phyloP scores from a whole-genome alignment of 2,329 filamentous ascomycete genomes.

The Cordyceps cateniannulata region DNA sequence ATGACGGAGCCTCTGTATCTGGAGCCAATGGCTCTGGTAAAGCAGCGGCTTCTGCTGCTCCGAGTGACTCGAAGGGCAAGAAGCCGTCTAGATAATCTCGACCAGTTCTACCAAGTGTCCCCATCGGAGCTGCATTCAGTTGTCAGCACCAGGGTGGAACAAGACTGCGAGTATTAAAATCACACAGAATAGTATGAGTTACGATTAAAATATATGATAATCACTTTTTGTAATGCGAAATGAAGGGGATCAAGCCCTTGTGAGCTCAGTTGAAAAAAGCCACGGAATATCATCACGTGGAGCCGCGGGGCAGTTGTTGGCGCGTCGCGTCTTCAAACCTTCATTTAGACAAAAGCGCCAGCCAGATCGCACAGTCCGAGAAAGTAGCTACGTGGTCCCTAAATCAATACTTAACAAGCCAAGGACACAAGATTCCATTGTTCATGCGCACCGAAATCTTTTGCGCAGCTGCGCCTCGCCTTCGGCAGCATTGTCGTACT shows the following conservation, averaged over 20 bases:
- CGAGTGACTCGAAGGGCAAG: conserved; percentile 18
- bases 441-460: conserved; percentile 1
- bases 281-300: neutral
- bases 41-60: conserved; percentile 17
- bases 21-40: conserved; percentile 12
- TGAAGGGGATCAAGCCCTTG: neutral
- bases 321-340: conserved; percentile 1
- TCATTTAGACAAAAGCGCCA: neutral
- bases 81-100: conserved; percentile 1
- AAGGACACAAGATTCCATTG: neutral
- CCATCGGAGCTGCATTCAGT: neutral
- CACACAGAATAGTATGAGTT: neutral
- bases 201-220: neutral
- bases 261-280: neutral
- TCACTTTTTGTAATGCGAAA: neutral
- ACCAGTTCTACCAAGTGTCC: no score
- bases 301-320: conserved; percentile 1
- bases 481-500: neutral
- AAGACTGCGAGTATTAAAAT: neutral
- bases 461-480: neutral
- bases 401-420: neutral
- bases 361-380: neutral
- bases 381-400: neutral
- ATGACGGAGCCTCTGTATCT: conserved; percentile 30
- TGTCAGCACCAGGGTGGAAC: neutral